Percentiles rank a stretch among this genome's conserved stretches.
phyloP scores from a whole-genome alignment of 345 rosid genomes.

The Eucalyptus globulus region DNA sequence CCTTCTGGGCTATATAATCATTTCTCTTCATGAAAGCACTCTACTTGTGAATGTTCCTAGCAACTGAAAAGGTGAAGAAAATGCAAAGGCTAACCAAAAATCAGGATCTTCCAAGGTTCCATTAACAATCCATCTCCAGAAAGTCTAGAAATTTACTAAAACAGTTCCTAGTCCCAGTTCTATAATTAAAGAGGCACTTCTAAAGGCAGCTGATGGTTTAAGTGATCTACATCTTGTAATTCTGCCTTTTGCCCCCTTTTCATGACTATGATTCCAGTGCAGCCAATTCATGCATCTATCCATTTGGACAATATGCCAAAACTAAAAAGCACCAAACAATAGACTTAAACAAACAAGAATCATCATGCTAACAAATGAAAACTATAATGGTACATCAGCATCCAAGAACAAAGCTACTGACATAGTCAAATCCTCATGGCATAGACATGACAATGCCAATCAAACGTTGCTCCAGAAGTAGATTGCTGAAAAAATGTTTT shows the following conservation, averaged over 20 bases:
- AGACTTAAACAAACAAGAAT: background rate
- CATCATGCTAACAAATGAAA: background rate
- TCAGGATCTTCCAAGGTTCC: background rate
- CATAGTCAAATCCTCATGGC: background rate
- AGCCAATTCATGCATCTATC: background rate
- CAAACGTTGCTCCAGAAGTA: background rate
- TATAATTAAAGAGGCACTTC: background rate
- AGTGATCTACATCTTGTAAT: background rate
- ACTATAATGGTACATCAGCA: background rate
- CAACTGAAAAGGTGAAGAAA: background rate
- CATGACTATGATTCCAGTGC: background rate
- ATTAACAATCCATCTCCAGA: background rate
- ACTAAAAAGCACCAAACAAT: background rate
- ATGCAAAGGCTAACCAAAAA: background rate
- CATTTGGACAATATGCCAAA: background rate
- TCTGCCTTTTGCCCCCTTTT: background rate
- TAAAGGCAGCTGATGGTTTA: background rate
- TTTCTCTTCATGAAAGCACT: background rate
- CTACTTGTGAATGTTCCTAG: background rate
- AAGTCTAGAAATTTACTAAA: background rate
- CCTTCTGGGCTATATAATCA: background rate
- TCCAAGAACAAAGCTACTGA: background rate
- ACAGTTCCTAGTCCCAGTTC: background rate
- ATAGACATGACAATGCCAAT: background rate
- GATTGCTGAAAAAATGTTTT: background rate